These are phyloP conservation scores for Geotrichum citri-aurantii DNA, from an alignment of 1,139 yeast genomes.

Conservation along the genomic window DNA sequence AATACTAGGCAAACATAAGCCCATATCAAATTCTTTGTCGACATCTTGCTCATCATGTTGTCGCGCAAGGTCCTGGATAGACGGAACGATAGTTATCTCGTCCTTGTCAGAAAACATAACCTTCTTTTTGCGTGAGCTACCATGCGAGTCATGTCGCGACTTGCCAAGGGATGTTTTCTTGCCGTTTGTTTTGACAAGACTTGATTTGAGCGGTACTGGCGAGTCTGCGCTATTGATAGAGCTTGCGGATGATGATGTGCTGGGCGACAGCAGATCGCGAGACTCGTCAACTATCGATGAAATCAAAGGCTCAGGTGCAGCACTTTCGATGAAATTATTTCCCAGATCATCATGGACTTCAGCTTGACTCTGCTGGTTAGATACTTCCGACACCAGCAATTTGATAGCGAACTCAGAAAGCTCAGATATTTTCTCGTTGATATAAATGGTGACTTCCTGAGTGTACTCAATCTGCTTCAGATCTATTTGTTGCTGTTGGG, in stretches of 20 bases:
- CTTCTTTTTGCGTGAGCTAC: slow-evolving; percentile 11
- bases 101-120: slow-evolving; percentile 18
- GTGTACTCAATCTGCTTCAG: neutral
- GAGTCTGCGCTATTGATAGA: neutral
- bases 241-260: neutral
- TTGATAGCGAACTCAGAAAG: neutral
- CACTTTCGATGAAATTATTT: neutral
- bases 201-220: slow-evolving; percentile 21
- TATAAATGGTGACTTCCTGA: neutral
- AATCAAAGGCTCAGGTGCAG: neutral
- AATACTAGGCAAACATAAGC: neutral
- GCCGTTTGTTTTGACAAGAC: slow-evolving; percentile 18
- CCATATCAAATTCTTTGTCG: neutral
- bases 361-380: neutral
- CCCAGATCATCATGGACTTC: neutral
- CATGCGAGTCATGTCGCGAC: neutral
- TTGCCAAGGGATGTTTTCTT: neutral
- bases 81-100: slow-evolving; percentile 18
- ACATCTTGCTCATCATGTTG: slow-evolving; percentile 4
- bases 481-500: neutral
- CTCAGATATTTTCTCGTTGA: slow-evolving; percentile 2
- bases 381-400: neutral
- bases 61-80: slow-evolving; percentile 7
- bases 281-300: neutral
- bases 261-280: neutral